A percentile compares a stretch with the other conserved stretches of the same genome.
phyloP scores from a whole-genome alignment of 306 rosid species.

The Senna tora region DNA sequence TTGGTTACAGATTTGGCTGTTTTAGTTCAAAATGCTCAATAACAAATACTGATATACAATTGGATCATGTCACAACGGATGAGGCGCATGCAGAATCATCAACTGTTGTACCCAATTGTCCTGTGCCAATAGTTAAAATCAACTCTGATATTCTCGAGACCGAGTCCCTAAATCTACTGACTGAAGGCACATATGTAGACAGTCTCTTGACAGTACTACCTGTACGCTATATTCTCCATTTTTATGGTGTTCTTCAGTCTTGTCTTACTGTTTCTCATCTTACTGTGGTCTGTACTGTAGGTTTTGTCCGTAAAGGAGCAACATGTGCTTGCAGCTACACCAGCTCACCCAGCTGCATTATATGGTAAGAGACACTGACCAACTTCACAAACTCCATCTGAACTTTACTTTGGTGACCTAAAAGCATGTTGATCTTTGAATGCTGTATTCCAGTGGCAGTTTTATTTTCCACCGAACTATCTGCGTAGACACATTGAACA shows the following conservation, averaged over 20 bases:
- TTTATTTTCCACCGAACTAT: neutral
- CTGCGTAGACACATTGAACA: neutral
- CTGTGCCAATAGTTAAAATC: constrained; percentile 64
- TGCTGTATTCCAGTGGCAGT: neutral
- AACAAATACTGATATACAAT: constrained; percentile 65
- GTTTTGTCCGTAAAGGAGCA: constrained; percentile 87
- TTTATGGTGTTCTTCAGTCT: constrained; percentile 21
- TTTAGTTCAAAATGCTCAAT: constrained; percentile 71
- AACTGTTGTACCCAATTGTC: constrained; percentile 55
- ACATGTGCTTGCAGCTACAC: constrained; percentile 86
- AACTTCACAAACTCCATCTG: constrained; percentile 7
- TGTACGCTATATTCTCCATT: constrained; percentile 48
- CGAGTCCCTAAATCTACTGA: constrained; percentile 64
- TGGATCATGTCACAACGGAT: constrained; percentile 52
- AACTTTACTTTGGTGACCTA: neutral
- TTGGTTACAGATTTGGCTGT: constrained; percentile 58
- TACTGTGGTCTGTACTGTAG: constrained; percentile 46
- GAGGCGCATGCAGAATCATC: constrained; percentile 57
- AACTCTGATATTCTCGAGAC: constrained; percentile 68
- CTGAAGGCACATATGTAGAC: constrained; percentile 73
- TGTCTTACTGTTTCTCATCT: constrained; percentile 37
- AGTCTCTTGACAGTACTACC: constrained; percentile 79
- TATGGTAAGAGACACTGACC: constrained; percentile 63
- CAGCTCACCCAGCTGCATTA: constrained; percentile 92
- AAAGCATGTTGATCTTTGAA: neutral